These are phyloP conservation scores for Phanerodontia chrysosporium DNA, from an alignment of 768 basidiomycete species.

Conservation along the genomic window DNA sequence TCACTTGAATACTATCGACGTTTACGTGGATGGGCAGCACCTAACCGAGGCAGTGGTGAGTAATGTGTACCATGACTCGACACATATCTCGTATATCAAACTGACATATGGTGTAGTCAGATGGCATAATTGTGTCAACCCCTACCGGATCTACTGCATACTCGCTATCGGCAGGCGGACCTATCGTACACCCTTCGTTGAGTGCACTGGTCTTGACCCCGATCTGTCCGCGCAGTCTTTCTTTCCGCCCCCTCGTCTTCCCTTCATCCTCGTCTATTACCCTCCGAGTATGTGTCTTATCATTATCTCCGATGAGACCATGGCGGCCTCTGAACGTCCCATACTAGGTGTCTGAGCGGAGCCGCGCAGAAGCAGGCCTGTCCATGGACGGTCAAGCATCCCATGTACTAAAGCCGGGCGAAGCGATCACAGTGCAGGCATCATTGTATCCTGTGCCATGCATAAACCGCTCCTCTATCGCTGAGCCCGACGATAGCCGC, in stretches of 20 bases:
- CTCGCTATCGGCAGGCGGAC: conserved; percentile 91
- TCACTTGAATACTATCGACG: conserved; percentile 90
- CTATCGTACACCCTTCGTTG: conserved; percentile 91
- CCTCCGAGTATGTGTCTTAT: conserved; percentile 49
- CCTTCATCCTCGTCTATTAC: conserved; percentile 78
- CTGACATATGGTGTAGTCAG: conserved; percentile 52
- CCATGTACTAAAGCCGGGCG: conserved; percentile 76
- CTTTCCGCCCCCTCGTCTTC: conserved; percentile 88
- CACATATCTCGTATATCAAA: conserved; percentile 4
- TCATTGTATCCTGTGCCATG: conserved; percentile 92
- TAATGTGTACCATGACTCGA: conserved; percentile 30
- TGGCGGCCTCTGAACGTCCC: background rate
- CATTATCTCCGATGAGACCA: background rate
- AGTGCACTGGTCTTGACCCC: conserved; percentile 90
- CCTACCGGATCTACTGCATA: conserved; percentile 97
- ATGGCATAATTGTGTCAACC: conserved; percentile 91
- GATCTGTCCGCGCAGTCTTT: conserved; percentile 91
- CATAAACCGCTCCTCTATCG: conserved; percentile 81
- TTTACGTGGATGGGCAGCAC: conserved; percentile 91
- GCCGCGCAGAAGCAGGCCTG: conserved; percentile 82
- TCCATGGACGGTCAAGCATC: conserved; percentile 93
- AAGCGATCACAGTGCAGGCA: conserved; percentile 79
- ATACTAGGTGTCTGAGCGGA: conserved; percentile 73
- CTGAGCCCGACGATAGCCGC: conserved; percentile 40
- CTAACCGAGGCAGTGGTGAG: conserved; percentile 95